These are phyloP conservation scores for Bondarzewia mesenterica DNA, from an alignment of 1,284 basidiomycete genomes.

Conservation along the genomic window DNA sequence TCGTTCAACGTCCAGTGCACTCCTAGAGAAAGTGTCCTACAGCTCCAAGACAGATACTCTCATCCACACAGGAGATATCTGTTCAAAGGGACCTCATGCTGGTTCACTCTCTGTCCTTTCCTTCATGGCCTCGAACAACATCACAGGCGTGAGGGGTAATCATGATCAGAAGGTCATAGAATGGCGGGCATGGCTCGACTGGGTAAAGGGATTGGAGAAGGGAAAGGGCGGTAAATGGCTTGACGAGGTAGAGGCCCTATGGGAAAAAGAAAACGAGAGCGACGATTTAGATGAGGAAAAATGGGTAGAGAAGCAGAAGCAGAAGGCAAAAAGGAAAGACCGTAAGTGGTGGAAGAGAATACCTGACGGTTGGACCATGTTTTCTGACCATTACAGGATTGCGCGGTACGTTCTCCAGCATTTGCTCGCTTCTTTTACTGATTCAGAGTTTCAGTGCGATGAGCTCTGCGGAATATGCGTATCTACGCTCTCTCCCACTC, in stretches of 20 bases:
- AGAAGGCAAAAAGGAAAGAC: constrained; percentile 23
- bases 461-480: constrained; percentile 50
- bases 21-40: constrained; percentile 58
- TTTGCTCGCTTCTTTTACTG: background rate
- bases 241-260: constrained; percentile 32
- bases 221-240: constrained; percentile 42
- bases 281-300: constrained; percentile 3
- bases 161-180: constrained; percentile 85
- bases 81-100: constrained; percentile 56
- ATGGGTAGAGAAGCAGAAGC: constrained; percentile 9
- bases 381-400: constrained; percentile 68
- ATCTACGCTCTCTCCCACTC: constrained; percentile 65
- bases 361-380: constrained; percentile 57
- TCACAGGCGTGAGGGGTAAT: constrained; percentile 80
- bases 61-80: constrained; percentile 75
- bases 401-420: constrained; percentile 37
- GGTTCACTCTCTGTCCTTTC: constrained; percentile 58
- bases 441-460: constrained; percentile 36
- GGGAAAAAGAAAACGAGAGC: constrained; percentile 21
- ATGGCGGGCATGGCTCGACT: constrained; percentile 79
- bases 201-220: constrained; percentile 32
- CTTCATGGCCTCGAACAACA: constrained; percentile 53
- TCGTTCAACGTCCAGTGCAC: constrained; percentile 32
- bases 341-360: constrained; percentile 37
- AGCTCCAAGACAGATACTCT: constrained; percentile 54